These are phyloP conservation scores for Xylaria palmicola DNA, from an alignment of 495 filamentous ascomycete species.

Conservation along the genomic window DNA sequence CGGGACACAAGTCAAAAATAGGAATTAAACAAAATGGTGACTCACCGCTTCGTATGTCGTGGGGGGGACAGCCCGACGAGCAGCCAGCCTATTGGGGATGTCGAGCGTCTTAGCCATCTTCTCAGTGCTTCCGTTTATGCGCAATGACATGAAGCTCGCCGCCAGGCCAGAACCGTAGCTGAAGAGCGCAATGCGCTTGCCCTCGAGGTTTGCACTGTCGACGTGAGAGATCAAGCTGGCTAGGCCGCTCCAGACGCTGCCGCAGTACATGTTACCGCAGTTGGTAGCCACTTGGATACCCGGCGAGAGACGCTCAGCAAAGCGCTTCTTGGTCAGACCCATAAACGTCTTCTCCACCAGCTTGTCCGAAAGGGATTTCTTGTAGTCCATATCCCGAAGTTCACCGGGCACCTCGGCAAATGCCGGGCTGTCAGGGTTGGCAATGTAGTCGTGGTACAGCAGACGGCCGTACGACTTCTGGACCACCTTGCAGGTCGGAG, in stretches of 20 bases:
- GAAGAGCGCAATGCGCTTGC: conserved; percentile 90
- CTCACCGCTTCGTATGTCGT: conserved; percentile 84
- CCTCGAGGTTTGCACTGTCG: conserved; percentile 63
- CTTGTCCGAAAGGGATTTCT: conserved; percentile 85
- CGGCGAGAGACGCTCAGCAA: conserved; percentile 82
- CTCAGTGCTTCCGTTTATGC: conserved; percentile 74
- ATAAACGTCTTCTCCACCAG: conserved; percentile 96
- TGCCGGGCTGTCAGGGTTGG: conserved; percentile 68
- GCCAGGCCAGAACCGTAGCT: conserved; percentile 94
- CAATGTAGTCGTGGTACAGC: conserved; percentile 94
- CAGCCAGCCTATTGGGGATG: conserved; percentile 71
- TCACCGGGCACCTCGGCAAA: conserved; percentile 88
- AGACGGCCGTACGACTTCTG: conserved; percentile 92
- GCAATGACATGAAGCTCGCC: conserved; percentile 84
- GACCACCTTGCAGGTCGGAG: conserved; percentile 97
- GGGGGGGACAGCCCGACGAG: conserved; percentile 70
- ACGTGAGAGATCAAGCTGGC: conserved; percentile 74
- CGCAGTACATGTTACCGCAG: conserved; percentile 99
- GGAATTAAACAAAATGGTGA: no score
- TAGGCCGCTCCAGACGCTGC: conserved; percentile 86
- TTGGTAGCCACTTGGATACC: conserved; percentile 83
- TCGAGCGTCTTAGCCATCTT: conserved; percentile 75
- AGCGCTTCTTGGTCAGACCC: conserved; percentile 92
- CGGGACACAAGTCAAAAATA: neutral
- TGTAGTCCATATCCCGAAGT: conserved; percentile 80